Percentiles rank a stretch among this genome's conserved stretches.
Conservation (phyloP, 371 early-diverging fungal genomes). For the Lichtheimia hyalospora region DNA sequence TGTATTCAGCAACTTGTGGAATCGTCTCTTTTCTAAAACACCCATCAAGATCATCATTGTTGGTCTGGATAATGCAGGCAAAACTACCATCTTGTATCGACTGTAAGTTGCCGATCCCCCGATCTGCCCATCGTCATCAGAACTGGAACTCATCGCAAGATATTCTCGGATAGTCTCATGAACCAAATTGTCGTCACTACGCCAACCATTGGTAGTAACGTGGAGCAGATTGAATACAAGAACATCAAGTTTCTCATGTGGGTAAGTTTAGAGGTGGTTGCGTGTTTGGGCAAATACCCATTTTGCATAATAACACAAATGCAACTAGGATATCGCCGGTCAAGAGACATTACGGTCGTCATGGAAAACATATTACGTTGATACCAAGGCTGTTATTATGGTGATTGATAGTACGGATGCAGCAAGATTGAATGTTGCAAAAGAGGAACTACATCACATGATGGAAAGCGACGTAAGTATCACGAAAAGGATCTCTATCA, state of each 20-base stretch:
- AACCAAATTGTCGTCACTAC: slow-evolving; percentile 74
- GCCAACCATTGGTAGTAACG: slow-evolving; percentile 77
- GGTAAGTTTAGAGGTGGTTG: slow-evolving; percentile 38
- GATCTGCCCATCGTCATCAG: background rate
- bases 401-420: slow-evolving; percentile 76
- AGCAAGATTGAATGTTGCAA: slow-evolving; percentile 63
- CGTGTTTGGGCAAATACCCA: too few relatives aligned
- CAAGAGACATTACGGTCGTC: slow-evolving; percentile 71
- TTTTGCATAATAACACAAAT: background rate
- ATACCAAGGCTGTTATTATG: slow-evolving; percentile 77
- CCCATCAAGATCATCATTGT: slow-evolving; percentile 91
- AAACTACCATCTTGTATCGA: slow-evolving; percentile 82
- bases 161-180: slow-evolving; percentile 47
- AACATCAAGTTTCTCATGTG: slow-evolving; percentile 77
- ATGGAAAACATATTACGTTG: slow-evolving; percentile 75
- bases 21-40: slow-evolving; percentile 54
- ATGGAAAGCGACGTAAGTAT: slow-evolving; percentile 68
- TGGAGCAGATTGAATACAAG: slow-evolving; percentile 71
- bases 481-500: background rate
- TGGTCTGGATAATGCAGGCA: slow-evolving; percentile 93
- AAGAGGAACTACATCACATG: slow-evolving; percentile 70
- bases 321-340: slow-evolving; percentile 68
- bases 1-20: slow-evolving; percentile 46
- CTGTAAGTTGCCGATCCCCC: slow-evolving; percentile 29
- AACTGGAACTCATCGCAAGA: background rate